A percentile compares a stretch with the other conserved stretches of the same genome.
phyloP scores from a whole-genome alignment of 2,329 filamentous ascomycete species.

The Pseudopithomyces maydicus region DNA sequence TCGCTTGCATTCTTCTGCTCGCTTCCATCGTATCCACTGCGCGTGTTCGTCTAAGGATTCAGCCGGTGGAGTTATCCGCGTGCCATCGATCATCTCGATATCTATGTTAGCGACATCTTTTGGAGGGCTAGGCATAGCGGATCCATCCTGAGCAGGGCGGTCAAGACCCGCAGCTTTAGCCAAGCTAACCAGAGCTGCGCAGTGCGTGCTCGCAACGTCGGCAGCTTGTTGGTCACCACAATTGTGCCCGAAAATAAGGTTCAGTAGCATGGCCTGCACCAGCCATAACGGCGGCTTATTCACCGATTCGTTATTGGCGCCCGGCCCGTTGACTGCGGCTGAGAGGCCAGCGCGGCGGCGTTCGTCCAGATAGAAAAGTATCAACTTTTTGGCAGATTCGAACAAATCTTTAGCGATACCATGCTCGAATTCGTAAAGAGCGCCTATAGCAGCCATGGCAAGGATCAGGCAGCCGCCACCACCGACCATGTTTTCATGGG shows the following conservation, averaged over 20 bases:
- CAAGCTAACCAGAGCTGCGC: slow-evolving; percentile 86
- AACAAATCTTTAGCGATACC: slow-evolving; percentile 83
- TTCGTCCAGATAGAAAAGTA: slow-evolving; percentile 89
- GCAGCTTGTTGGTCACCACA: slow-evolving; percentile 89
- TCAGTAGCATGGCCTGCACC: slow-evolving; percentile 94
- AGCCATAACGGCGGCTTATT: slow-evolving; percentile 87
- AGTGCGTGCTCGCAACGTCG: slow-evolving; percentile 91
- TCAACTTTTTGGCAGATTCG: slow-evolving; percentile 93
- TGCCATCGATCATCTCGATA: slow-evolving; percentile 61
- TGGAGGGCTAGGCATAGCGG: slow-evolving; percentile 23
- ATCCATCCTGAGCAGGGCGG: slow-evolving; percentile 47
- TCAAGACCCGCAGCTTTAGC: slow-evolving; percentile 85
- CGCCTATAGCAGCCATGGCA: slow-evolving; percentile 85
- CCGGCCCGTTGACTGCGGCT: slow-evolving; percentile 60
- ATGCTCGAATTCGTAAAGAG: slow-evolving; percentile 85
- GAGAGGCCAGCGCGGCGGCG: slow-evolving; percentile 82
- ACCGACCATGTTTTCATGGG: slow-evolving; percentile 64
- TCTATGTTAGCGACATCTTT: slow-evolving; percentile 57
- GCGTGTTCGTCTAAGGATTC: slow-evolving; percentile 61
- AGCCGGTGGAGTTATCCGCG: slow-evolving; percentile 49
- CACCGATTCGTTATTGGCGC: slow-evolving; percentile 60
- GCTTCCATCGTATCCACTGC: slow-evolving; percentile 92
- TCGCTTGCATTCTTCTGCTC: slow-evolving; percentile 85
- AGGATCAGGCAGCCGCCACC: slow-evolving; percentile 86
- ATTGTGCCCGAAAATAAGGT: slow-evolving; percentile 94